Conservation (phyloP, 2,329 filamentous ascomycete genomes). For the Phialophora chinensis region DNA sequence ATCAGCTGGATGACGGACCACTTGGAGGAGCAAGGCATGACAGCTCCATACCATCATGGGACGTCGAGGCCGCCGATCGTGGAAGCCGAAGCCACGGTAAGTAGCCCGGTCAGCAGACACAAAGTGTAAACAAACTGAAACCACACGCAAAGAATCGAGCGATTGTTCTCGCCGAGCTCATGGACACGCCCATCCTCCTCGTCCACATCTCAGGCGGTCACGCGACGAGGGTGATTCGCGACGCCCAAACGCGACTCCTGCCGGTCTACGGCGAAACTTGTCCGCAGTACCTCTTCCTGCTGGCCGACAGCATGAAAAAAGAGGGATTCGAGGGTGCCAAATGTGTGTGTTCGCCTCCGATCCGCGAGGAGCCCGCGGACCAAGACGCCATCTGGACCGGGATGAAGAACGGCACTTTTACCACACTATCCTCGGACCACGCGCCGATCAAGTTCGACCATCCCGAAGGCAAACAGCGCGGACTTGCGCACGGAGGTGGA, state of each 20-base stretch:
- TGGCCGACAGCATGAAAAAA: constrained; percentile 49
- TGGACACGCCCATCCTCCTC: constrained; percentile 59
- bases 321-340: constrained; percentile 55
- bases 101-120: too few relatives aligned
- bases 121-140: constrained; percentile 50
- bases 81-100: too few relatives aligned
- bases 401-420: constrained; percentile 60
- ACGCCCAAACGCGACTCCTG: constrained; percentile 42
- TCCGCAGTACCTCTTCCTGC: constrained; percentile 63
- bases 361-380: constrained; percentile 54
- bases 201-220: constrained; percentile 49
- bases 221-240: constrained; percentile 56
- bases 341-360: constrained; percentile 60
- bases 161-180: constrained; percentile 57
- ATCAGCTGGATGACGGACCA: constrained; percentile 42
- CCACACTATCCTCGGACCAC: too few relatives aligned
- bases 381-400: constrained; percentile 59
- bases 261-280: constrained; percentile 49
- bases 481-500: too few relatives aligned
- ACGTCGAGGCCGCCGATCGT: constrained; percentile 45
- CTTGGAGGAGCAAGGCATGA: constrained; percentile 23
- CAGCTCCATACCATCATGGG: constrained; percentile 49
- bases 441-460: too few relatives aligned
- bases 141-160: constrained; percentile 52
- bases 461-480: too few relatives aligned